Evolutionary conservation across 2,329 filamentous ascomycete species (phyloP).

Genomic region (Emericellopsis cladophorae): DNA sequence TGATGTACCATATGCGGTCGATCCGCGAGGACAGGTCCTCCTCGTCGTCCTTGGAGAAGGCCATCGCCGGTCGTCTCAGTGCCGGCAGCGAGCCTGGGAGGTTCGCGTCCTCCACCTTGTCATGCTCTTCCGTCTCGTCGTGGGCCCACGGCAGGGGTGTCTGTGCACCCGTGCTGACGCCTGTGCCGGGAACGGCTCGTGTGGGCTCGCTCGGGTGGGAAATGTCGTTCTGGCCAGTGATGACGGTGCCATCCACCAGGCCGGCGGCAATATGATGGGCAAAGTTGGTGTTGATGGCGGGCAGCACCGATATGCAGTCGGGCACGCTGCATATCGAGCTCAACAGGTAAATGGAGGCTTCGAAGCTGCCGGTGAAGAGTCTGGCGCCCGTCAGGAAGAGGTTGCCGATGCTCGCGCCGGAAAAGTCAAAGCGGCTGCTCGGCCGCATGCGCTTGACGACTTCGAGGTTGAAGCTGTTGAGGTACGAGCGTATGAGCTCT

Average conservation of each 20-base stretch:
- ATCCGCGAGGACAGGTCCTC: slow-evolving; percentile 70
- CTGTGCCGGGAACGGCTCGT: slow-evolving; percentile 16
- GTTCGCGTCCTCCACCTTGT: slow-evolving; percentile 67
- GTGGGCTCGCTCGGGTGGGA: slow-evolving; percentile 67
- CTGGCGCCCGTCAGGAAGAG: slow-evolving; percentile 74
- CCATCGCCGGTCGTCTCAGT: slow-evolving; percentile 68
- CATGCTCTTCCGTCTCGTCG: slow-evolving; percentile 42
- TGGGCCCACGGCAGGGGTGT: slow-evolving; percentile 13
- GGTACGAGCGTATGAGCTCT: slow-evolving; percentile 64
- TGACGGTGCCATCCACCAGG: slow-evolving; percentile 60
- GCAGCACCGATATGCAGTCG: slow-evolving; percentile 63
- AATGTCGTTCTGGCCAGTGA: slow-evolving; percentile 88
- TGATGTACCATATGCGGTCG: slow-evolving; percentile 87
- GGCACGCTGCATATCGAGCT: slow-evolving; percentile 80
- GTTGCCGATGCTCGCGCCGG: slow-evolving; percentile 64
- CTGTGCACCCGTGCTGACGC: slow-evolving; percentile 10
- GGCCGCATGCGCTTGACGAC: slow-evolving; percentile 66
- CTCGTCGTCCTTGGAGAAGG: slow-evolving; percentile 65
- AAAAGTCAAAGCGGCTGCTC: slow-evolving; percentile 64
- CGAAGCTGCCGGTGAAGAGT: slow-evolving; percentile 84
- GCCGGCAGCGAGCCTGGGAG: slow-evolving; percentile 70
- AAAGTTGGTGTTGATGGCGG: slow-evolving; percentile 90
- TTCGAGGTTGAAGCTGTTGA: slow-evolving; percentile 66
- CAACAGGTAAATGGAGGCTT: slow-evolving; percentile 83
- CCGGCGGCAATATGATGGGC: slow-evolving; percentile 87